Conservation (phyloP, 1,284 basidiomycete genomes). For the Mycocalia duriaeana region DNA sequence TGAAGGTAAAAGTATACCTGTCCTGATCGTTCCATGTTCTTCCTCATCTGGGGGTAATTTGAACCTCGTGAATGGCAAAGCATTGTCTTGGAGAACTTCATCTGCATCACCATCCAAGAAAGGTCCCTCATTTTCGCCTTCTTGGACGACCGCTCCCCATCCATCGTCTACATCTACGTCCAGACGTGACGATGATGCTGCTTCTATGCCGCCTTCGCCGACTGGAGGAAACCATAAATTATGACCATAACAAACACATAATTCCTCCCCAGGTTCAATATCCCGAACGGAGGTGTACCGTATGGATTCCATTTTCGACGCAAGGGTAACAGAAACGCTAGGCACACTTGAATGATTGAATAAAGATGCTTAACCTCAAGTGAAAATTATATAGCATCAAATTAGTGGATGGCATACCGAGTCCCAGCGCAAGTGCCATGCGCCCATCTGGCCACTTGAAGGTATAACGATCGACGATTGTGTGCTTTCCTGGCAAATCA, state of each 20-base stretch:
- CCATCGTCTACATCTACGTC: slow-evolving; percentile 29
- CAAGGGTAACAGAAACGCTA: slow-evolving; percentile 67
- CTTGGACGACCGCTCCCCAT: slow-evolving; percentile 35
- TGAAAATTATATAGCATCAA: background rate
- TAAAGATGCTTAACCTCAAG: slow-evolving; percentile 54
- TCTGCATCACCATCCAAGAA: slow-evolving; percentile 34
- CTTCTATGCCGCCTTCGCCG: slow-evolving; percentile 15
- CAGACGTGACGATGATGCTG: background rate
- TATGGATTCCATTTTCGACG: slow-evolving; percentile 55
- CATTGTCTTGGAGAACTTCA: slow-evolving; percentile 46
- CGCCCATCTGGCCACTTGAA: slow-evolving; percentile 79
- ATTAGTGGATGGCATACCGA: slow-evolving; percentile 51
- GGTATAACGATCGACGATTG: slow-evolving; percentile 79
- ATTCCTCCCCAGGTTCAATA: slow-evolving; percentile 62
- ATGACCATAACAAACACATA: slow-evolving; percentile 76
- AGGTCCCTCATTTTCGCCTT: slow-evolving; percentile 18
- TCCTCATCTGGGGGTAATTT: slow-evolving; percentile 61
- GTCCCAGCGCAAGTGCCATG: slow-evolving; percentile 84
- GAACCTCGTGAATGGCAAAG: slow-evolving; percentile 59
- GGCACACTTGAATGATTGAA: slow-evolving; percentile 75
- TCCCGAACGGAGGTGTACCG: slow-evolving; percentile 55
- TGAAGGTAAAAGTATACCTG: slow-evolving; percentile 34
- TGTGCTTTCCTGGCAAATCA: slow-evolving; percentile 44
- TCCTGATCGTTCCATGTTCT: slow-evolving; percentile 48
- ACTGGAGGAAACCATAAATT: slow-evolving; percentile 58